Evolutionary conservation across 176 grass and related monocot genomes (phyloP).

Genomic region (Luzula sylvatica): DNA sequence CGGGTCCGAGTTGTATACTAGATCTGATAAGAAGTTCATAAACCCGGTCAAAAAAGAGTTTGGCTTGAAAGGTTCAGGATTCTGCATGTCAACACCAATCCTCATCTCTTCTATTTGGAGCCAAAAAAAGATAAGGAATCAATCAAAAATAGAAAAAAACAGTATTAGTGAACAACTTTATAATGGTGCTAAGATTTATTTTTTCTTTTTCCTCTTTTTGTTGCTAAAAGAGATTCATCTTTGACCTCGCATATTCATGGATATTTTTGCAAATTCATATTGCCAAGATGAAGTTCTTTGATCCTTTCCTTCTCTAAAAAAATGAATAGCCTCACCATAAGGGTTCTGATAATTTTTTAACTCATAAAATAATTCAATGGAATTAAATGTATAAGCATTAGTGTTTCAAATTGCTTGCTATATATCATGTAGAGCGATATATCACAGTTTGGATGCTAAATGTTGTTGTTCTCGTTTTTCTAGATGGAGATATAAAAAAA

Average conservation of each 20-base stretch:
- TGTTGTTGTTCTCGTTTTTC: too few relatives aligned
- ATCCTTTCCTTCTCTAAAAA: too few relatives aligned
- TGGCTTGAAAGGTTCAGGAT: conserved; percentile 13
- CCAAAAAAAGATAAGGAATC: neutral
- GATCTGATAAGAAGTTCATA: neutral
- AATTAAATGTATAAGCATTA: too few relatives aligned
- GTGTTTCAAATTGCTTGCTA: too few relatives aligned
- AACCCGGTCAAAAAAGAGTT: conserved; percentile 17
- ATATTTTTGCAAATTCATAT: neutral
- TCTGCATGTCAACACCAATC: conserved; percentile 7
- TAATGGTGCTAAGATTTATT: too few relatives aligned
- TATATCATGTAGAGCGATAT: too few relatives aligned
- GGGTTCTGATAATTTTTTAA: too few relatives aligned
- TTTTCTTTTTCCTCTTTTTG: neutral
- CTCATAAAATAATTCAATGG: too few relatives aligned
- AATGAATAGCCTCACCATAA: too few relatives aligned
- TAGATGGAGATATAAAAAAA: too few relatives aligned
- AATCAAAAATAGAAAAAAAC: neutral
- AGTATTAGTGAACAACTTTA: neutral
- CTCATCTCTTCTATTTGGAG: neutral
- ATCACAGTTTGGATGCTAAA: too few relatives aligned
- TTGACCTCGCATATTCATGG: conserved; percentile 2
- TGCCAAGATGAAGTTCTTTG: too few relatives aligned
- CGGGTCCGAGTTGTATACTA: neutral
- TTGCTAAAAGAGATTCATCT: neutral